Base-by-base conservation (phyloP, 148 eudicot species). In the Polygonum maritimum region DNA sequence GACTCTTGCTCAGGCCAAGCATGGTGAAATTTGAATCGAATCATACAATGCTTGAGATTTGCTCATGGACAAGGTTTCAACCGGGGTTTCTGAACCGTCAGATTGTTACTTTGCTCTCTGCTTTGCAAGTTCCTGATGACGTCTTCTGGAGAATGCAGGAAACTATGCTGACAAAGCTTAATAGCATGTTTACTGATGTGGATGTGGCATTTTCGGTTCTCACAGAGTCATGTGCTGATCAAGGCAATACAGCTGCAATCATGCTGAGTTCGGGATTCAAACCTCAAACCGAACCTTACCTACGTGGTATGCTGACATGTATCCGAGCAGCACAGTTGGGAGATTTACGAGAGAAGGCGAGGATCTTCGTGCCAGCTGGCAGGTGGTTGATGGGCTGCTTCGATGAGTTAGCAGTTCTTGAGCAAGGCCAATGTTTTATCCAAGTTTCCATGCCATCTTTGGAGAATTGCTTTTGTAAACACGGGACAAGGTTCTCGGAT, bases 301-400 rank as follows among this genome's bases (percentile, higher is more conserved):
- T 94, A 5, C 79, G 84, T 3, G 95, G 97, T 76, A 94, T 94
- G 98, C 78, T 94, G 47, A 83, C 83, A 15, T 89, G 91, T 77
- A 87, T 94, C 19, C 84, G 94, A 76, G 93, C 92, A 74, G 88
- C 96, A 22, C 97, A 94, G 76, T 83, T 94, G 9, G 84, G 89
- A 55, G 97, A 87, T 73, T 82, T 92, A 2, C 77, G 97, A 77
- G 96, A 92, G 76, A 89, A 85, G 81, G 82, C 97, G 2, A 85
- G 96, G 78, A 94, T 94, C 40, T 94, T 87, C 80, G 98, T 94
- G 65, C 85, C 85, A 35, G 73, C 79, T 0, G 96, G 98, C 35
- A 83, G 98, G 79, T 94, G 96, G 96, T 74, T 94, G 80, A 86
- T 94, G 93, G 98, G 98, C 1, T 94, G 98, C 77, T 78, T 94